Conservation (phyloP, 345 rosid species). For the Geranium brycei region DNA sequence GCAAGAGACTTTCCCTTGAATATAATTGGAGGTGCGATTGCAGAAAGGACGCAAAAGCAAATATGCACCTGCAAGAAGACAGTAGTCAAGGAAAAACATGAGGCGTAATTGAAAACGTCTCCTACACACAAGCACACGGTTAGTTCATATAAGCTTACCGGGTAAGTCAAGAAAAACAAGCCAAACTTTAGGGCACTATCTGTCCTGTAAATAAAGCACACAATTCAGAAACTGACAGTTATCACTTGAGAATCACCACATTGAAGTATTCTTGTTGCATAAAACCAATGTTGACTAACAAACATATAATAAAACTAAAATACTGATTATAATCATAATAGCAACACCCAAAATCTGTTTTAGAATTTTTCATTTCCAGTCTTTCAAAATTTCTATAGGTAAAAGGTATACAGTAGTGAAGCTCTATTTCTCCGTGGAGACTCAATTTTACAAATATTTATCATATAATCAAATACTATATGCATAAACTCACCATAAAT, state of each 20-base stretch:
- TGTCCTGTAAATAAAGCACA: conserved; percentile 39
- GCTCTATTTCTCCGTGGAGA: too few species aligned
- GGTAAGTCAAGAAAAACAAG: conserved; percentile 68
- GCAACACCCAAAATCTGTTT: background rate
- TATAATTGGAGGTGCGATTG: conserved; percentile 78
- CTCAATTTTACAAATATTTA: too few species aligned
- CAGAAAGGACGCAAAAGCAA: conserved; percentile 70
- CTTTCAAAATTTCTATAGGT: too few species aligned
- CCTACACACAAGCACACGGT: conserved; percentile 5
- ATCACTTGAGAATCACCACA: too few species aligned
- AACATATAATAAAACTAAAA: too few species aligned
- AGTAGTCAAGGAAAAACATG: conserved; percentile 15
- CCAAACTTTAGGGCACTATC: conserved; percentile 96
- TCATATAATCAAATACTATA: too few species aligned
- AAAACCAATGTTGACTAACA: too few species aligned
- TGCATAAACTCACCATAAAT: too few species aligned
- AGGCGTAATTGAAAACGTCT: conserved; percentile 6
- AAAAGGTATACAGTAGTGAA: too few species aligned
- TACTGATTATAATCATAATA: too few species aligned
- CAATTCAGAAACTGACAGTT: background rate
- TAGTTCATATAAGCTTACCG: conserved; percentile 30
- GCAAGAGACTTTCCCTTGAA: conserved; percentile 90
- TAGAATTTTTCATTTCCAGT: too few species aligned
- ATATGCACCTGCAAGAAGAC: conserved; percentile 58
- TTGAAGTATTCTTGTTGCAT: too few species aligned